These are phyloP conservation scores for Rhizopus arrhizus DNA, from an alignment of 371 early-diverging fungal species.

Conservation along the genomic window DNA sequence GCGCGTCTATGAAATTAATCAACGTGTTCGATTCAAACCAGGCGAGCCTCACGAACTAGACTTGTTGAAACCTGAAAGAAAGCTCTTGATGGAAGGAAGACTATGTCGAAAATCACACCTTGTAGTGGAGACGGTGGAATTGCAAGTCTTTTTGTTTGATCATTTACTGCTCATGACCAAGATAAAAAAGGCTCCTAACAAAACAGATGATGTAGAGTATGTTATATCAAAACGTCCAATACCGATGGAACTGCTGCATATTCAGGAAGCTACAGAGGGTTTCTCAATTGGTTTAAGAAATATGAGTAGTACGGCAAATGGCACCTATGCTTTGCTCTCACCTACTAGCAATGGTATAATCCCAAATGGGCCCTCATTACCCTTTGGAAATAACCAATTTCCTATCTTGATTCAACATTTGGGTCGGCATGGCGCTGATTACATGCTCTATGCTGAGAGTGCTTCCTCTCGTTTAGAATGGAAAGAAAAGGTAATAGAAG, in stretches of 20 bases:
- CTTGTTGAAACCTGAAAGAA: conserved; percentile 70
- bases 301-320: conserved; percentile 14
- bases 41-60: conserved; percentile 58
- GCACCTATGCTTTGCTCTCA: background rate
- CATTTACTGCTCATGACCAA: conserved; percentile 83
- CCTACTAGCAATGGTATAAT: conserved; percentile 5
- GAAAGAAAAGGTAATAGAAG: conserved; percentile 80
- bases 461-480: conserved; percentile 78
- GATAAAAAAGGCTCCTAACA: conserved; percentile 39
- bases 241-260: conserved; percentile 59
- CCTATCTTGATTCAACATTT: conserved; percentile 57
- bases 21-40: conserved; percentile 49
- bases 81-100: conserved; percentile 76
- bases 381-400: conserved; percentile 20
- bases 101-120: conserved; percentile 69
- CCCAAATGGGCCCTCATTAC: conserved; percentile 6
- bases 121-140: conserved; percentile 67
- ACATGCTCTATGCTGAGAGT: conserved; percentile 73
- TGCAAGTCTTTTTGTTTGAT: conserved; percentile 85
- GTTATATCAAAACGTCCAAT: conserved; percentile 66
- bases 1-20: conserved; percentile 36
- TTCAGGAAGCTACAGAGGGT: conserved; percentile 56
- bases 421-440: conserved; percentile 72
- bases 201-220: conserved; percentile 57
- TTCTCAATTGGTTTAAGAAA: conserved; percentile 35